Conservation (phyloP, 225 moss, liverwort and hornwort species). For the Marchantia polymorpha region DNA sequence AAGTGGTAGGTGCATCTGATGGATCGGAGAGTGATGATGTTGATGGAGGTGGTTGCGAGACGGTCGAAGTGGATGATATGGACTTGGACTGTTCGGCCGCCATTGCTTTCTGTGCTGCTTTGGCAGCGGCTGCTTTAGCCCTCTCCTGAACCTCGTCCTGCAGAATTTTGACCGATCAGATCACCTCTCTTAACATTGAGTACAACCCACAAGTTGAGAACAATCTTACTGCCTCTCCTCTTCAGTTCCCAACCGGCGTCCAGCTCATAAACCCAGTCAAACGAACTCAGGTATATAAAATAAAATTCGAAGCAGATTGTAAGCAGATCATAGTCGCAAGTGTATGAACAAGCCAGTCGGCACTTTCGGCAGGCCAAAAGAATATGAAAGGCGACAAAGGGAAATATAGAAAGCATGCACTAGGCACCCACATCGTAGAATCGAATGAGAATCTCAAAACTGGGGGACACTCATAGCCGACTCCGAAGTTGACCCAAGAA, state of each 20-base stretch:
- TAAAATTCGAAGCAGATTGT: too few relatives aligned
- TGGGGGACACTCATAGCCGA: neutral
- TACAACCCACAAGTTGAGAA: too few relatives aligned
- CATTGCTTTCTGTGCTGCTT: constrained; percentile 69
- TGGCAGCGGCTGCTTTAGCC: constrained; percentile 59
- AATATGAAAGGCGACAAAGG: neutral
- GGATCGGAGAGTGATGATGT: constrained; percentile 41
- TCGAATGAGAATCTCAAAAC: neutral
- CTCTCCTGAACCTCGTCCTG: constrained; percentile 93
- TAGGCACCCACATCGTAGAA: neutral
- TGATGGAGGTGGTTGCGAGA: constrained; percentile 41
- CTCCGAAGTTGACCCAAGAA: neutral
- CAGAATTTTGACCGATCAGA: neutral
- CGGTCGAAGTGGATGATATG: constrained; percentile 5
- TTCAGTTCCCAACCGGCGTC: neutral
- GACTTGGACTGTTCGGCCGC: constrained; percentile 27
- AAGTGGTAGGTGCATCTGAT: constrained; percentile 14
- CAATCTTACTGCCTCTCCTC: neutral
- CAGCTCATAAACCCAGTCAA: neutral
- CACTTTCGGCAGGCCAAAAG: neutral
- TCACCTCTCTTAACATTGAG: neutral
- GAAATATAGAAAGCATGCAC: neutral
- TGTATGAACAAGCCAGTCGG: neutral
- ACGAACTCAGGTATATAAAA: neutral
- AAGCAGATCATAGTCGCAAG: too few relatives aligned